Base-by-base conservation (phyloP, 768 basidiomycete genomes). In the Tubosaeta brunneosetosa region DNA sequence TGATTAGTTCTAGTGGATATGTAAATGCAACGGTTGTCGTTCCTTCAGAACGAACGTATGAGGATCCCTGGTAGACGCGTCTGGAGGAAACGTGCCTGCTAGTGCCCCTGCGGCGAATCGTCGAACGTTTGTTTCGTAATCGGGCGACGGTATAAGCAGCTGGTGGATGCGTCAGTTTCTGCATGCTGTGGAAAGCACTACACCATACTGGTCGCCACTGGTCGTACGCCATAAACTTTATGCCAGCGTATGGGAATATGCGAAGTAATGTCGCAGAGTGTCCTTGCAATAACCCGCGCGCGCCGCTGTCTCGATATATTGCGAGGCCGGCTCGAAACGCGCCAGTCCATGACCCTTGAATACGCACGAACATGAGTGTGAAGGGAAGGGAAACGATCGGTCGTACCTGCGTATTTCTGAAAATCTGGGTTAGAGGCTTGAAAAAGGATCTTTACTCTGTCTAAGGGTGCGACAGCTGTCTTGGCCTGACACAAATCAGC, bases 181-280 rank as follows among this genome's bases (percentile, higher is more conserved):
- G 3, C 19, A 4, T 34, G 0, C 19, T 26, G 26, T 0, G 8
- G 1, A 43, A 50, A 41, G 42, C 22, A 43, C 16, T 5, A 32
- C 25, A 19, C 71, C 77, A 63, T 59, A 94, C 91, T 56, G 81
- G 65, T 70, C 91, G 88, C 51, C 89, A 74, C 66, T 90, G 83
- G 69, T 97, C 95, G 66, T 97, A 99, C 4, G 89, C 83, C 86
- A 97, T 93, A 65, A 93, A 99, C 70, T 94, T 97, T 71, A 98
- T 89, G 54, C 86, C 91, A 27, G 97, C 97, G 64, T 98, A 97
- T 8, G 97, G 97, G 68, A 97, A 95, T 62, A 97, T 87, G 52
- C 97, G 85, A 44, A 97, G 71, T 46, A 99, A 78, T 3, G 97
- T 99, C 32, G 92, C 90, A 13, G 94, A 94, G 69, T 99, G 97